Base-by-base conservation (phyloP, 1,139 yeast genomes). In the Kluyveromyces marxianus region DNA sequence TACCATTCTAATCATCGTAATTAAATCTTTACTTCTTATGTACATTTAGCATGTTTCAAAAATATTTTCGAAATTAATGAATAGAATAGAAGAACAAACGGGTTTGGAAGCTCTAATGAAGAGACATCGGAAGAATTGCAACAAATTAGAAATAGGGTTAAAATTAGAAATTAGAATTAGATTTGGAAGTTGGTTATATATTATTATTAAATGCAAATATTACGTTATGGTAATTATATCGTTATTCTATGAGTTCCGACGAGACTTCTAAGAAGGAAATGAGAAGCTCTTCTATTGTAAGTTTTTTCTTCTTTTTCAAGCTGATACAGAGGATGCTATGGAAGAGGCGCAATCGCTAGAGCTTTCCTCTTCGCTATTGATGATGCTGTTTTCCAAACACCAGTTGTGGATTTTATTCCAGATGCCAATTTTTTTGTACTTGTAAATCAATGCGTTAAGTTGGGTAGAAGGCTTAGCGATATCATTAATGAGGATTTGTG, bases 391-490 rank as follows among this genome's bases (percentile, higher is more conserved):
- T 25, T 49, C 45, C 21, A 45, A 44, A 41, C 55, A 52, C 55
- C 55, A 52, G 10, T 51, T 49, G 25, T 41, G 42, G 6, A 57
- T 49, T 29, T 48, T 49, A 30, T 38, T 39, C 40, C 52, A 53
- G 7, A 55, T 50, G 27, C 53, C 55, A 42, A 53, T 50, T 41
- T 45, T 48, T 42, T 54, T 55, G 43, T 52, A 62, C 48, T 61
- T 61, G 28, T 47, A 39, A 10, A 46, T 45, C 25, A 62, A 43
- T 7, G 65, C 57, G 31, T 54, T 54, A 31, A 61, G 44, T 40
- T 55, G 57, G 4, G 66, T 58, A 4, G 58, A 39, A 37, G 66
- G 66, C 2, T 44, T 41, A 21, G 48, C 53, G 35, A 62, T 49
- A 37, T 60, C 66, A 21, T 48, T 37, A 28, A 60, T 51, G 21